Base-by-base conservation (phyloP, 768 basidiomycete genomes). In the Megacollybia marginata region DNA sequence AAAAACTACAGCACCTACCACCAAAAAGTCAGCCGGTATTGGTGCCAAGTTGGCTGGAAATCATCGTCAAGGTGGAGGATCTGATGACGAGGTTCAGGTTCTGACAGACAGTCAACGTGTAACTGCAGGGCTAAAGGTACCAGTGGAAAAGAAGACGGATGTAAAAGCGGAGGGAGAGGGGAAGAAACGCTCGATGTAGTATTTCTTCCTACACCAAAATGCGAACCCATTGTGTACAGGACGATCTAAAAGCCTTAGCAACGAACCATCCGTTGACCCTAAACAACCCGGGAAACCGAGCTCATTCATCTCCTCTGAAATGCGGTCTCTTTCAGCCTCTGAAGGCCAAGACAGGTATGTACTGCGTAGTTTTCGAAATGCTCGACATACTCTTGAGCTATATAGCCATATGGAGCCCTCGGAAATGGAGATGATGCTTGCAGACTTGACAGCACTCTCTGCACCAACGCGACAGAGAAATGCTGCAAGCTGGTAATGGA, bases 251-350 rank as follows among this genome's bases (percentile, higher is more conserved):
- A 62, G 51, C 6, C 47, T 34, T 8, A 64, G 47, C 11, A 57
- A 52, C 23, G 54, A 51, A 0, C 60, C 57, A 53, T 64, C 57
- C 3, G 52, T 54, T 46, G 55, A 54, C 16, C 62, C 59, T 34
- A 60, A 42, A 51, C 60, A 62, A 5, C 48, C 54, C 1, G 47
- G 45, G 38, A 64, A 59, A 11, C 60, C 62, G 16, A 44, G 57
- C 4, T 48, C 51, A 46, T 55, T 23, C 9, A 59, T 58, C 11
- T 45, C 33, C 8, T 42, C 16, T n/a, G 44, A n/a, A n/a, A n/a
- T n/a, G n/a, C n/a, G n/a, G n/a, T n/a, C n/a, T n/a, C n/a, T n/a
- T n/a, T n/a, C n/a, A n/a, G n/a, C n/a, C n/a, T n/a, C n/a, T n/a
- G n/a, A n/a, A n/a, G 57, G 57, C 59, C 61, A 62, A 1, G 48